Evolutionary conservation across 192 early-diverging fungal genomes (phyloP).

Genomic region (Linnemannia hyalina): DNA sequence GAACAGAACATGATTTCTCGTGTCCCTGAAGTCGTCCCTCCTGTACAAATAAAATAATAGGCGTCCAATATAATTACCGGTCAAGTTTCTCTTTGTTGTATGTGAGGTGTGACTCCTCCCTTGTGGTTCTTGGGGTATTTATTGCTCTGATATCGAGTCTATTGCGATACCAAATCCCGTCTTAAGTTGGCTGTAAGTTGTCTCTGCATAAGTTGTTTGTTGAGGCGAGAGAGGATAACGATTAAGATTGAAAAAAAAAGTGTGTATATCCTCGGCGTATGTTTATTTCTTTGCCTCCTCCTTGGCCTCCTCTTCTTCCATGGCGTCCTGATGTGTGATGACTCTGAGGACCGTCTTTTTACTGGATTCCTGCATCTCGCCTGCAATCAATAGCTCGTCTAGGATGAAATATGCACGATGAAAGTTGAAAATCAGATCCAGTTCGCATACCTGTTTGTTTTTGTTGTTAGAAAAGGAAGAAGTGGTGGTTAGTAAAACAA

Average conservation of each 20-base stretch:
- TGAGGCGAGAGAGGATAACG: not conserved
- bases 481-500: not conserved
- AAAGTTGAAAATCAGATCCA: constrained; percentile 99
- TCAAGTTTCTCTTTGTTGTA: not conserved
- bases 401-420: constrained; percentile 90
- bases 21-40: no score
- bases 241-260: not conserved
- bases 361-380: constrained; percentile 95
- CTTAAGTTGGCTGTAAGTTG: not conserved
- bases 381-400: constrained; percentile 90
- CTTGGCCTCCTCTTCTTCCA: constrained; percentile 80
- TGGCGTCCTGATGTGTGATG: constrained; percentile 81
- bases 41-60: no score
- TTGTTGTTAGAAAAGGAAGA: not conserved
- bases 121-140: not conserved
- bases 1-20: no score
- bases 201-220: not conserved
- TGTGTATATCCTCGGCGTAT: not conserved
- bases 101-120: not conserved
- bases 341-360: constrained; percentile 83
- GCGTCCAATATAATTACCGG: not conserved
- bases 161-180: not conserved
- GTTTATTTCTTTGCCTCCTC: constrained; percentile 67
- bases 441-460: constrained; percentile 79
- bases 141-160: not conserved